Evolutionary conservation across 2,329 filamentous ascomycete genomes (phyloP), one percentile per base, ranked within the genome.

Genomic region (Fusarium sp.): DNA sequence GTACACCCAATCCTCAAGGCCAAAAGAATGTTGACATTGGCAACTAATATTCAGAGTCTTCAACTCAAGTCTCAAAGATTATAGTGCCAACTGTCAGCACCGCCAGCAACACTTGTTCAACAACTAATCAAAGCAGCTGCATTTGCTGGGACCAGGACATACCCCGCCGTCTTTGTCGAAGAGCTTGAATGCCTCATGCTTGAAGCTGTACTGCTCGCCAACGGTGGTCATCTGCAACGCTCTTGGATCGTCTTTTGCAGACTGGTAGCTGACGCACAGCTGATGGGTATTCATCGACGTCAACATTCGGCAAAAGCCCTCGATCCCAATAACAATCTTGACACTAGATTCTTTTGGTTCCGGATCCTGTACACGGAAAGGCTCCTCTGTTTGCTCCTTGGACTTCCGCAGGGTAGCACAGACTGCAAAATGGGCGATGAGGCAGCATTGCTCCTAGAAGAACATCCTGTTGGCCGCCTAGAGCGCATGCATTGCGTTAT

Each of bases 171-270:
- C n/a, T 33, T 35, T 35, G 14, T 56, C n/a, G 52, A 56, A 35
- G 52, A 56, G 52, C 52, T 56, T 4, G 52, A 56, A 56, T 56
- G 52, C 4, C 52, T 35, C 31, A 56, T 56, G 31, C 52, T 56
- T 20, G 52, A 56, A 24, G 52, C 29, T 24, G 29, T 56, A 35
- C 88, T 85, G 67, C 85, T 89, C 60, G 81, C 83, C 22, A 89
- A 89, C 68, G 82, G 81, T 2, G 88, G 88, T 3, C 88, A 88
- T 63, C 81, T 89, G 9, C 85, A 87, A 11, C 85, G 86, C 48
- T 82, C 86, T 2, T 90, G 88, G 88, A 79, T 90, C 24, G 82
- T 80, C 18, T 83, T 83, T 59, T 84, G 88, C 1, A 82, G 87
- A n/a, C 85, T 85, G 6, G 77, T 89, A 41, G 83, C 82, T 43